Evolutionary conservation across 2,329 filamentous ascomycete genomes (phyloP), one percentile per base, ranked within the genome.

Genomic region (Myriosclerotinia scirpicola): DNA sequence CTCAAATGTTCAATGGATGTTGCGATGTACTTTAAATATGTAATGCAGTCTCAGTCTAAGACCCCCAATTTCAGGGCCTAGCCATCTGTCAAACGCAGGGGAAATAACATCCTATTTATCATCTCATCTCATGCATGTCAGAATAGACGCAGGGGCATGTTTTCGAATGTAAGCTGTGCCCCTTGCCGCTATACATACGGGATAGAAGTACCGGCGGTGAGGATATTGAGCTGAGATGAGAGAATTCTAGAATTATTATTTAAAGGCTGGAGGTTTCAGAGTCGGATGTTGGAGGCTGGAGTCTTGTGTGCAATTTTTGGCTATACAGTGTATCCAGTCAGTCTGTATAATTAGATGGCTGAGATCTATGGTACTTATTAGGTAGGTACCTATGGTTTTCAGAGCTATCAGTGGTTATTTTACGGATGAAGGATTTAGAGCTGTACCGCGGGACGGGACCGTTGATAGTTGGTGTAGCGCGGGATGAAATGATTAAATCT

Each of bases 101-200:
- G 42, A 36, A 30, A 44, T 30, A 58, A 48, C 26, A 34, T 26
- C 26, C 22, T 12, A 44, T 26, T 26, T 26, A 26, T 26, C 1
- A 54, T n/a, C 12, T 60, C 56, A 48, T 60, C 44, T 60, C 30
- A 50, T 60, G 56, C 48, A 59, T 46, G 55, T 46, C 42, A 59
- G 55, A 48, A 48, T 30, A 12, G 4, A 26, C 30, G 44, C 58
- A 50, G 56, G 56, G 42, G 56, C 26, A 36, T 34, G 4, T 48
- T 60, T 50, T 36, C 17, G 12, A 17, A 46, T 11, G 14, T 20
- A 15, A 20, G 7, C 30, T 22, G 58, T 60, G 30, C n/a, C 58
- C 20, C 58, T 38, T 36, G 58, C 44, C 58, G 58, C 58, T 60
- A 38, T 50, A 60, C 30, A 50, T 11, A 26, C 5, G 3, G 8